phyloP scores from a whole-genome alignment of 139 green algal genomes.

The Coelastrella sp. region DNA sequence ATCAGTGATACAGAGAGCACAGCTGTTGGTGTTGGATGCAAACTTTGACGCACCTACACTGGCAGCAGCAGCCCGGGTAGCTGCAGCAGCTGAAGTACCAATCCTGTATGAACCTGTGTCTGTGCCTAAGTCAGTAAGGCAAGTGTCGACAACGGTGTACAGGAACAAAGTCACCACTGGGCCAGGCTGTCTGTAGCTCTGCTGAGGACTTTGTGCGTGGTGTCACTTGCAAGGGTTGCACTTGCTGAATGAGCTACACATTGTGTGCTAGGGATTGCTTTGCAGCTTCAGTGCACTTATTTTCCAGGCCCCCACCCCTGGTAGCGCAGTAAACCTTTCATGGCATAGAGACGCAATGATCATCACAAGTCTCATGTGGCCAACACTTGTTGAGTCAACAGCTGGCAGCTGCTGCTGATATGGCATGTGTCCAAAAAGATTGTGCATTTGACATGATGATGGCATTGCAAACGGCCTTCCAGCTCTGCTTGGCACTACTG shows the following conservation, averaged over 20 bases:
- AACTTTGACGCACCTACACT: constrained; percentile 62
- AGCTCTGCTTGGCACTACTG: too few species aligned
- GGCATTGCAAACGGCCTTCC: too few species aligned
- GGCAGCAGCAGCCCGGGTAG: constrained; percentile 49
- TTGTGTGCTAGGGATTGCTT: too few species aligned
- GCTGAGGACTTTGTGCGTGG: neutral
- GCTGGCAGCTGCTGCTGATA: too few species aligned
- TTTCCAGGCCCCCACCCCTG: too few species aligned
- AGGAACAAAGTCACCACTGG: neutral
- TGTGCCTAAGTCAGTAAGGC: constrained; percentile 69
- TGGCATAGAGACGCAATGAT: too few species aligned
- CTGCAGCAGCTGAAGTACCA: constrained; percentile 54
- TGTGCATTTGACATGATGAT: too few species aligned
- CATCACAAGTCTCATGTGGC: too few species aligned
- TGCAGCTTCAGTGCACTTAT: too few species aligned
- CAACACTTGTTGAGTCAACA: too few species aligned
- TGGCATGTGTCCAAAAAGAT: too few species aligned
- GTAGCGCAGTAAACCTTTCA: too few species aligned
- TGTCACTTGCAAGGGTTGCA: neutral
- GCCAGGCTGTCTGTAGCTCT: neutral
- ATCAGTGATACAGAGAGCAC: constrained; percentile 32
- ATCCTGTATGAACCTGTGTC: constrained; percentile 80
- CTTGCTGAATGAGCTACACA: neutral
- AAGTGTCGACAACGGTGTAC: neutral
- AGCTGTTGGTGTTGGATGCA: constrained; percentile 68